phyloP scores from a whole-genome alignment of 106 monocot genomes.

The Dioscorea zingiberensis region DNA sequence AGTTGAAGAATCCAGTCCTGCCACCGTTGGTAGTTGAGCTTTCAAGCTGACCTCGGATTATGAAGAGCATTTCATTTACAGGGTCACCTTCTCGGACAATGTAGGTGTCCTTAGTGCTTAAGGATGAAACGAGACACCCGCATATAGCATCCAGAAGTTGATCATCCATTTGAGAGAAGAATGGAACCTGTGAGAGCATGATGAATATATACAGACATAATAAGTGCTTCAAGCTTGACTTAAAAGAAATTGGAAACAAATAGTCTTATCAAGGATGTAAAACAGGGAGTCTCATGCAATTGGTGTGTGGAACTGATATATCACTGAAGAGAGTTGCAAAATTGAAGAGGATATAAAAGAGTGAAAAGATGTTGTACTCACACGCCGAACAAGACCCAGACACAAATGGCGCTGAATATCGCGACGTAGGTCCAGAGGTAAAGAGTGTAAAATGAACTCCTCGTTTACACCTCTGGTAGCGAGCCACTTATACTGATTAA shows the following conservation, averaged over 20 bases:
- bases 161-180: constrained; percentile 86
- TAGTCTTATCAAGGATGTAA: too few relatives aligned
- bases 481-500: constrained; percentile 92
- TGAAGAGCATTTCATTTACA: constrained; percentile 76
- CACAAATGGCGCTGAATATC: constrained; percentile 87
- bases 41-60: constrained; percentile 74
- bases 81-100: constrained; percentile 83
- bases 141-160: constrained; percentile 84
- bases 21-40: constrained; percentile 80
- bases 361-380: constrained; percentile 33
- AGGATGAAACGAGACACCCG: constrained; percentile 59
- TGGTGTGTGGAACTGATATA: too few relatives aligned
- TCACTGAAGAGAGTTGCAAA: too few relatives aligned
- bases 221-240: too few relatives aligned
- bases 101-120: constrained; percentile 65
- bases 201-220: too few relatives aligned
- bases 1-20: constrained; percentile 71
- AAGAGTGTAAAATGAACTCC: constrained; percentile 60
- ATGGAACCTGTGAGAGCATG: constrained; percentile 53
- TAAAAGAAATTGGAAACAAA: too few relatives aligned
- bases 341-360: too few relatives aligned
- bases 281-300: too few relatives aligned
- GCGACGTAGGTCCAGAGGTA: constrained; percentile 88
- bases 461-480: constrained; percentile 93
- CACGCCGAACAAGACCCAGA: constrained; percentile 80